These are phyloP conservation scores for Eucalyptus pauciflora DNA, from an alignment of 345 rosid species.

Conservation along the genomic window DNA sequence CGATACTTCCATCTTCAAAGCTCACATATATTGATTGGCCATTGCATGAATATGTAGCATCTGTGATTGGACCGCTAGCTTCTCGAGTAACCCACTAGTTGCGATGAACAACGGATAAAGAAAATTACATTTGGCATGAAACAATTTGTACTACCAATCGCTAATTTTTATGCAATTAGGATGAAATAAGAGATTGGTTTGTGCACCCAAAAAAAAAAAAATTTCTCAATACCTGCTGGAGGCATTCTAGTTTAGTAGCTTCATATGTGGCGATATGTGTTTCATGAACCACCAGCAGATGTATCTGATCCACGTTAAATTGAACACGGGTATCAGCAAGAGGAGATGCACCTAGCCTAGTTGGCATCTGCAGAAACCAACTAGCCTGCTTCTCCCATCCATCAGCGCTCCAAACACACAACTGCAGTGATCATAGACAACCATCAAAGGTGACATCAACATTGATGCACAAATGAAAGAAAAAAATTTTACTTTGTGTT, in stretches of 20 bases:
- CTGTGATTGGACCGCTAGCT: constrained; percentile 66
- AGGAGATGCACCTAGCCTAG: too few relatives aligned
- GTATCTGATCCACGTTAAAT: too few relatives aligned
- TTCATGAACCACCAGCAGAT: too few relatives aligned
- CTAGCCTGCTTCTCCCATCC: too few relatives aligned
- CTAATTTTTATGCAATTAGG: not conserved
- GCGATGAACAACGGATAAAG: not conserved
- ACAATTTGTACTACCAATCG: not conserved
- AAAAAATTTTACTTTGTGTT: not conserved
- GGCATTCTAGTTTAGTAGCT: not conserved
- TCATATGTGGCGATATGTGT: too few relatives aligned
- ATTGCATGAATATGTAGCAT: constrained; percentile 78
- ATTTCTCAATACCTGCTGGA: constrained; percentile 42
- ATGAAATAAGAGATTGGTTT: not conserved
- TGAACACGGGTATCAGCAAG: too few relatives aligned
- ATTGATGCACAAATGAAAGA: not conserved
- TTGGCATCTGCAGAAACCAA: too few relatives aligned
- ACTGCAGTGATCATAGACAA: not conserved
- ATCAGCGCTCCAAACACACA: constrained; percentile 39
- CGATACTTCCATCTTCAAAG: constrained; percentile 65
- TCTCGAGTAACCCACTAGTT: constrained; percentile 53
- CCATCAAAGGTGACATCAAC: not conserved
- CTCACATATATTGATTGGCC: constrained; percentile 70
- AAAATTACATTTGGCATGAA: too few relatives aligned
- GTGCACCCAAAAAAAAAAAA: not conserved